phyloP scores from a whole-genome alignment of 805 yeast species.

The Tanozyma kutaoensis region DNA sequence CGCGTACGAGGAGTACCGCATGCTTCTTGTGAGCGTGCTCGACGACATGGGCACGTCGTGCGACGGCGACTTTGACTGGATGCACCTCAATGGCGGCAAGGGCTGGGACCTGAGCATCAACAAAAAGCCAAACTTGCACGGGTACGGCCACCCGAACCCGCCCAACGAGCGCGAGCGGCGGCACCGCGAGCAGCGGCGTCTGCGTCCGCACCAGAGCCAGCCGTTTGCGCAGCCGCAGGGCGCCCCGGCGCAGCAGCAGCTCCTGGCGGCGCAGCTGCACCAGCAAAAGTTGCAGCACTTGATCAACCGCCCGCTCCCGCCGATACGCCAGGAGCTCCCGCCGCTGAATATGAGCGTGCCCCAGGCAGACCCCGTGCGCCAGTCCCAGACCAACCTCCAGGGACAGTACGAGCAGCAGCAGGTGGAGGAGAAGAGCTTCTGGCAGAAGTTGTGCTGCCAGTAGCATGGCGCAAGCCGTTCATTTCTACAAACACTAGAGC shows the following conservation, averaged over 20 bases:
- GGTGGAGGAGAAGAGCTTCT: slow-evolving; percentile 23
- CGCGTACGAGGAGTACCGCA: slow-evolving; percentile 57
- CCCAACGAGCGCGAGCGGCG: slow-evolving; percentile 32
- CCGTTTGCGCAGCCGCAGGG: slow-evolving; percentile 10
- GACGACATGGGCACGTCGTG: slow-evolving; percentile 64
- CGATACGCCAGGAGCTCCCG: slow-evolving; percentile 29
- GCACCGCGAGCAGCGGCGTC: slow-evolving; percentile 32
- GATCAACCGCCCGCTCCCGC: slow-evolving; percentile 35
- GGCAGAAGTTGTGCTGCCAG: slow-evolving; percentile 30
- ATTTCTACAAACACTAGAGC: no score
- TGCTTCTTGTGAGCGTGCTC: slow-evolving; percentile 50
- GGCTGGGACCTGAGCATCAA: slow-evolving; percentile 91
- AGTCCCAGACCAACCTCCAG: slow-evolving; percentile 14
- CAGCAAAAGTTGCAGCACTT: slow-evolving; percentile 36
- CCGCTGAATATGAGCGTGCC: slow-evolving; percentile 5
- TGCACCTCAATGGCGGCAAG: slow-evolving; percentile 86
- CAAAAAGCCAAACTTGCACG: slow-evolving; percentile 88
- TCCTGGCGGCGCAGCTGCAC: slow-evolving; percentile 32
- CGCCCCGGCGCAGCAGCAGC: slow-evolving; percentile 18
- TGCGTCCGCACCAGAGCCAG: slow-evolving; percentile 21
- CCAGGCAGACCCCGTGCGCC: slow-evolving; percentile 9
- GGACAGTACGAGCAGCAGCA: not conserved
- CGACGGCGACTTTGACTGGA: slow-evolving; percentile 93
- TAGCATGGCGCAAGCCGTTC: no score
- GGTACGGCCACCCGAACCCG: slow-evolving; percentile 92